Percentiles rank a stretch among this genome's conserved stretches.
Conservation (phyloP, 352 stramenopile species). For the Pythium aquatile region DNA sequence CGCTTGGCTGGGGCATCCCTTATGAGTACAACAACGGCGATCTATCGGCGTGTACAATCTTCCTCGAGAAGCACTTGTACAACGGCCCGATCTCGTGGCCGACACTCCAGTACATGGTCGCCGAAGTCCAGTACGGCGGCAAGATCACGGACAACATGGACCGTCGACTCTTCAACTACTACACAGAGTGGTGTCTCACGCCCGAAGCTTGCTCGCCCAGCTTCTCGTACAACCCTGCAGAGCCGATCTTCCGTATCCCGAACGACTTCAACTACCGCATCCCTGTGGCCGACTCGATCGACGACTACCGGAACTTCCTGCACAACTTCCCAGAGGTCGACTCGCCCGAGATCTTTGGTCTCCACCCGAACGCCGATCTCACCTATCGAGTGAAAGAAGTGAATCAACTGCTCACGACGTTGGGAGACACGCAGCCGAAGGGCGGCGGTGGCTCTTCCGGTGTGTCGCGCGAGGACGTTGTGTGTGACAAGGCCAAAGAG, state of each 20-base stretch:
- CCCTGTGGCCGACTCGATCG: slow-evolving; percentile 89
- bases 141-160: slow-evolving; percentile 99
- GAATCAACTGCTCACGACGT: slow-evolving; percentile 91
- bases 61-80: slow-evolving; percentile 99
- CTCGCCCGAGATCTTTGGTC: slow-evolving; percentile 97
- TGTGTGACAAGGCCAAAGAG: slow-evolving; percentile 95
- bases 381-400: slow-evolving; percentile 98
- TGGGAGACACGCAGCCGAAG: slow-evolving; percentile 95
- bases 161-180: slow-evolving; percentile 96
- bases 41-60: slow-evolving; percentile 96
- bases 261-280: slow-evolving; percentile 92
- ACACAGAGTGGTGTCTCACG: slow-evolving; percentile 96
- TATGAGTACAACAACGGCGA: slow-evolving; percentile 99
- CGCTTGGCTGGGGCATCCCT: slow-evolving; percentile 97
- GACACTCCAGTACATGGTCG: slow-evolving; percentile 99
- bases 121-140: slow-evolving; percentile 97
- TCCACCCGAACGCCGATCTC: slow-evolving; percentile 98
- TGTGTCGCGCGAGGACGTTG: slow-evolving; percentile 93
- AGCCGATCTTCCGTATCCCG: slow-evolving; percentile 95
- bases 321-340: slow-evolving; percentile 96
- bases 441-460: slow-evolving; percentile 86
- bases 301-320: slow-evolving; percentile 95
- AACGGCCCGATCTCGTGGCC: slow-evolving; percentile 97
- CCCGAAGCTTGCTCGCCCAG: slow-evolving; percentile 69
- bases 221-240: slow-evolving; percentile 95